Base-by-base conservation (phyloP, 1,284 basidiomycete species). In the Neolentinus lepideus region DNA sequence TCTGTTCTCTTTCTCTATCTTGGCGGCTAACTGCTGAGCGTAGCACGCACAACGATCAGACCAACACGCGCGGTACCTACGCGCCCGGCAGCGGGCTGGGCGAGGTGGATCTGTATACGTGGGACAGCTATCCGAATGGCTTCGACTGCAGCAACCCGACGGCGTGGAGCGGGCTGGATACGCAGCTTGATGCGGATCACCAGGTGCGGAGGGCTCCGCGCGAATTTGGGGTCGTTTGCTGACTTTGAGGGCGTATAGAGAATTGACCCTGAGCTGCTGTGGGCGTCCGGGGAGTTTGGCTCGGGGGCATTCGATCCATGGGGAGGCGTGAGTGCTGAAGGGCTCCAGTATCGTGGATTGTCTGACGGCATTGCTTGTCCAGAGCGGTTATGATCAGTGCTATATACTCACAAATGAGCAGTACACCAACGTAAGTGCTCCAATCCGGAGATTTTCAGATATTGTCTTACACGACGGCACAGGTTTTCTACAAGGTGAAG, bases 131-230 rank as follows among this genome's bases (percentile, higher is more conserved):
- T 58, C 77, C 75, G 2, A 71, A 78, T 54, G 72, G 74, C 9
- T 80, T 80, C 60, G 74, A 80, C 62, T 80, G 79, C 62, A 69
- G 73, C 48, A 68, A 73, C 53, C 78, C 79, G 4, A 62, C 65
- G 1, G 65, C 63, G n/a, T 81, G 79, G 79, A 68, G 65, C 55
- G 66, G 72, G 66, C 59, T 73, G 3, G 67, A 68, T 19, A 69
- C 66, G 2, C 68, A 71, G 65, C 59, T 64, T 10, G 57, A 61
- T 14, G 60, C 60, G 22, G 60, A 60, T 16, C 68, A 71, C 58
- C 55, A 64, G 35, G 59, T 62, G 63, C 69, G 64, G 59, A 62
- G 61, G 56, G n/a, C n/a, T 31, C 22, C 21, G 38, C 24, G 24
- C 2, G 33, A 31, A n/a, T 6, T 53, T 11, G n/a, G 51, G 9